Evolutionary conservation across 2,329 filamentous ascomycete genomes (phyloP), one percentile per base, ranked within the genome.

Genomic region (Phaeosphaeria sp.): DNA sequence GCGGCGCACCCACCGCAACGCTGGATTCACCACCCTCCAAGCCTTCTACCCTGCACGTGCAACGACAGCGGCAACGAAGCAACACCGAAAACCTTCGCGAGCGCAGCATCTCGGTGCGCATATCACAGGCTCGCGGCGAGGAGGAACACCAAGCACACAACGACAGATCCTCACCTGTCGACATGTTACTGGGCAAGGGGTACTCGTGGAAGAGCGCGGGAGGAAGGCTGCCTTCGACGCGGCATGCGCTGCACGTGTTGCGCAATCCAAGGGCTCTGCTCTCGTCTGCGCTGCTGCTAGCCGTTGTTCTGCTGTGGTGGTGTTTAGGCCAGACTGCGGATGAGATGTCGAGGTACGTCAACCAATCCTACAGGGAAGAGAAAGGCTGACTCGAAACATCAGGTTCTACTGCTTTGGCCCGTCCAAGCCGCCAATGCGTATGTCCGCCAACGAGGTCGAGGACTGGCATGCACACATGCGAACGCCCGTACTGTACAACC

Each of bases 381-480:
- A 18, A 2, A 20, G 43, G 61, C 72, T 76, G 55, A 78, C 61
- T n/a, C 9, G 42, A 51, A 40, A 18, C 6, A 17, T 57, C 62
- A 98, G 94, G 80, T 97, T 96, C 80, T 96, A 97, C 81, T 99
- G 95, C 83, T 98, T 93, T 86, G 95, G 95, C 13, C 94, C 95
- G 15, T 87, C 90, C 22, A 97, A 96, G 82, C 87, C 95, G n/a
- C 95, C 95, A 52, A 96, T 96, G 88, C 88, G 95, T 64, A 97
- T 99, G 92, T 87, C 91, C 43, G 82, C 90, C 55, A 97, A 97
- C 76, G 95, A 99, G 76, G 90, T 94, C 77, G 89, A 89, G 61
- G 86, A 92, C 64, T 99, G 95, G 95, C 90, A 91, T 66, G 88
- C 88, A 56, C 93, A 97, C 74, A 83, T 95, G 62, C 89, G 93